Base-by-base conservation (phyloP, 1,139 yeast genomes). In the Taphrina wiesneri region DNA sequence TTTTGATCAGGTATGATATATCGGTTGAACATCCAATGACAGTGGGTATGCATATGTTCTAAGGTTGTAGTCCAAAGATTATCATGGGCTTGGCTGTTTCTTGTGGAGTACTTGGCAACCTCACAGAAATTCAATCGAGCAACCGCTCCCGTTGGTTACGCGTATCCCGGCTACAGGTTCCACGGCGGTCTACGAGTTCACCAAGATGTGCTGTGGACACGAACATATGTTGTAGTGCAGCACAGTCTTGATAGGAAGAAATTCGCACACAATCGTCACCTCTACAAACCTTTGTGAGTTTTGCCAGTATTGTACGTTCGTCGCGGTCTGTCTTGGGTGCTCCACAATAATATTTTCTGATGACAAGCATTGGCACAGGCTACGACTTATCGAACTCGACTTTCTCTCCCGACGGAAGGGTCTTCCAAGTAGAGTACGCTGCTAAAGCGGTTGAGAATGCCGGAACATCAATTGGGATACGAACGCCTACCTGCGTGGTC, bases 371-470 rank as follows among this genome's bases (percentile, higher is more conserved):
- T 74, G 98, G 98, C 73, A 92, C 97, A 36, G 98, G 98, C 43
- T 92, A 92, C 83, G 98, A 92, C 81, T 85, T 92, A 75, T 90
- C 97, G 56, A 92, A 92, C 80, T 87, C 96, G 80, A 96, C 91
- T 69, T 88, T 88, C 77, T 76, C 79, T 72, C 85, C 87, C 76
- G 99, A 95, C 77, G 99, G 99, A 63, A 85, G 99, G 79, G 93
- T 92, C 78, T 95, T 95, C 80, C 99, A 95, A 78, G 99, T 93
- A 26, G 99, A 95, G 78, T 95, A 95, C 74, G 99, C 99, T 52
- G 83, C 88, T 75, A 95, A 95, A 77, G 99, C 99, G 1, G 98
- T 93, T 6, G 99, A 95, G 77, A 92, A 91, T 75, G 97, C 70
- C 15, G 67, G 97, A 15, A 93, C 99, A 0, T 87, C 97, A 32